phyloP scores from a whole-genome alignment of 164 flowering plant genomes.

The Taxillus chinensis region DNA sequence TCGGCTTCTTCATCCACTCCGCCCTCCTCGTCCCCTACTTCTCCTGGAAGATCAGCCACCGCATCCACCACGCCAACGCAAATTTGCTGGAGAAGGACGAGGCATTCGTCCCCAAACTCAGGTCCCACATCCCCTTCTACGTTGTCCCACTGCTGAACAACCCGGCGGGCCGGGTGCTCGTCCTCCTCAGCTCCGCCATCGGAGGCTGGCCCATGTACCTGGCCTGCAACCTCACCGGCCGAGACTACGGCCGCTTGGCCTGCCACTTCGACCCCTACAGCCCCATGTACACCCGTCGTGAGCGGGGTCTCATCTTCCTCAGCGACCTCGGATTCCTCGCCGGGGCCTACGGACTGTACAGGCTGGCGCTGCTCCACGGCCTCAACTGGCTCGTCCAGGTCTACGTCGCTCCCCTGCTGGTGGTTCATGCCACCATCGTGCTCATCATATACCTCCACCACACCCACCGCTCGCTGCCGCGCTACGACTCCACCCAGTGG shows the following conservation, averaged over 20 bases:
- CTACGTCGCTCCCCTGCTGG: background rate
- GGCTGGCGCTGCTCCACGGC: background rate
- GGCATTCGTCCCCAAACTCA: background rate
- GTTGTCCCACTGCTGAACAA: background rate
- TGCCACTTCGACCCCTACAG: background rate
- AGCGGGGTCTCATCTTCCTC: background rate
- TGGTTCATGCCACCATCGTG: background rate
- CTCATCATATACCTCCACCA: background rate
- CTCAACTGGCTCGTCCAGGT: background rate
- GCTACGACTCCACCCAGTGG: background rate
- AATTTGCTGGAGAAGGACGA: background rate
- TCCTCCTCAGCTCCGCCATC: background rate
- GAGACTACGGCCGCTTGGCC: background rate
- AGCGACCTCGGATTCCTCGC: background rate
- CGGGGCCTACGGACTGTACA: background rate
- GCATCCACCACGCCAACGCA: conserved; percentile 1
- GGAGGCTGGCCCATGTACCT: conserved; percentile 1
- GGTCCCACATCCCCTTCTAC: background rate
- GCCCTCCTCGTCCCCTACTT: conserved; percentile 2
- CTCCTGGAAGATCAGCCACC: conserved; percentile 5
- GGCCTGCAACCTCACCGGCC: background rate
- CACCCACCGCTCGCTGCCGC: conserved; percentile 1
- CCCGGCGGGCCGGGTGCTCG: background rate
- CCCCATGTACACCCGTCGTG: background rate
- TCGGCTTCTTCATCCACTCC: conserved; percentile 6